Base-by-base conservation (phyloP, 2,329 filamentous ascomycete species). In the Lojkania enalia region DNA sequence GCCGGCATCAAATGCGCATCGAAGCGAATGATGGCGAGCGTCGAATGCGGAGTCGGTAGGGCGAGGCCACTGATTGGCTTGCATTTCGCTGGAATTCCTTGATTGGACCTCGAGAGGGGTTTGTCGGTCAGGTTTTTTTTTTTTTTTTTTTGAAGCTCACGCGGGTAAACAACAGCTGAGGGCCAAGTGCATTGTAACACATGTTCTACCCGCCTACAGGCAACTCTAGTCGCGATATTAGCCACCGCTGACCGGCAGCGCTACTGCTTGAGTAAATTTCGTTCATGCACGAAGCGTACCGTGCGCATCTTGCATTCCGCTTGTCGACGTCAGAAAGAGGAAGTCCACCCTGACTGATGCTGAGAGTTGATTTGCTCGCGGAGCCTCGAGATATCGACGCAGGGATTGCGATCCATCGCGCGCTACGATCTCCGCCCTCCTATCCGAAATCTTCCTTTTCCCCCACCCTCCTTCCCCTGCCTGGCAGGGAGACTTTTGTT, bases 11-110 rank as follows among this genome's bases (percentile, higher is more conserved):
- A 49, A 52, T 54, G 39, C 42, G 44, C 46, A 42, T 42, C 33
- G 48, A 52, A 58, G 51, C 58, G 51, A 53, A 45, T 49, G n/a
- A 39, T 27, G 16, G 31, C 30, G n/a, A n/a, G n/a, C n/a, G n/a
- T n/a, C n/a, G n/a, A n/a, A n/a, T n/a, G n/a, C n/a, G n/a, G n/a
- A n/a, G n/a, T n/a, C n/a, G n/a, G n/a, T n/a, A n/a, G n/a, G n/a
- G n/a, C n/a, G n/a, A 27, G 23, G 7, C 41, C 27, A 35, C 25
- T 54, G 50, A 58, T 58, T 58, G 52, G 55, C 27, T 31, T 49
- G 42, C 29, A 21, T n/a, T 42, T 23, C 14, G 20, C 41, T 7
- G 23, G 23, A 27, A 45, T 48, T 42, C 23, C 23, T 38, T 44
- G 29, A 49, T 41, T 44, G 45, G 38, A 32, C 35, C 32, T 51